Base-by-base conservation (phyloP, 2,329 filamentous ascomycete genomes). In the Clonostachys solani region DNA sequence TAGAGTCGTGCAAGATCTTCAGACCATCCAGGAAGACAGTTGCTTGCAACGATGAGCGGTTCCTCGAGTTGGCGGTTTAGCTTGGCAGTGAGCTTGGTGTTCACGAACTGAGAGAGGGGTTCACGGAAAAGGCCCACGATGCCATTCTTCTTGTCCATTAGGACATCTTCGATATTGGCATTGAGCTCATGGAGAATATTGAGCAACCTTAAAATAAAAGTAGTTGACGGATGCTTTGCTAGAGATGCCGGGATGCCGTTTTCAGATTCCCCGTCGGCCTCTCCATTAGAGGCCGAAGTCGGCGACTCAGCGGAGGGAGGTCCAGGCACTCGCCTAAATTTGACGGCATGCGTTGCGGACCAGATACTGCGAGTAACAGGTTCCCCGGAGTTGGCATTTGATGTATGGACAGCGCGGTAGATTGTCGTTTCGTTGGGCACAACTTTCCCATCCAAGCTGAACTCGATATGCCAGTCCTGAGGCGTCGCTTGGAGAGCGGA, bases 381-480 rank as follows among this genome's bases (percentile, higher is more conserved):
- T 48, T 95, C 89, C 17, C 87, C 80, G 12, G 64, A 60, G 47
- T 61, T 69, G 43, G 67, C 55, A 1, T 68, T 61, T 7, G 71
- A 69, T 60, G 83, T 87, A 60, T 96, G 89, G 9, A 97, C 89
- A 33, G 94, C 94, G 43, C 92, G 86, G 60, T 97, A 99, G 47
- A 99, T 92, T 0, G 94, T 99, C 1, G 89, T 96, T 57, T 97
- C 92, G 55, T 92, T 94, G 0, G 88, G 77, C 49, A 99, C 87
- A 2, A 87, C 79, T 63, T 91, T 90, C 46, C 80, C 87, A 53
- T 95, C 87, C 44, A 97, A 80, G 54, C 83, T 92, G 67, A 99
- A 99, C 60, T 97, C 89, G 50, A 99, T 91, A 59, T 99, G 92
- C 94, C 94, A 99, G 60, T 97, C 92, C 60, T 95, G 87, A 2